Evolutionary conservation across 2,329 filamentous ascomycete genomes (phyloP), one percentile per base, ranked within the genome.

Genomic region (Ophiostoma triangulosporum): DNA sequence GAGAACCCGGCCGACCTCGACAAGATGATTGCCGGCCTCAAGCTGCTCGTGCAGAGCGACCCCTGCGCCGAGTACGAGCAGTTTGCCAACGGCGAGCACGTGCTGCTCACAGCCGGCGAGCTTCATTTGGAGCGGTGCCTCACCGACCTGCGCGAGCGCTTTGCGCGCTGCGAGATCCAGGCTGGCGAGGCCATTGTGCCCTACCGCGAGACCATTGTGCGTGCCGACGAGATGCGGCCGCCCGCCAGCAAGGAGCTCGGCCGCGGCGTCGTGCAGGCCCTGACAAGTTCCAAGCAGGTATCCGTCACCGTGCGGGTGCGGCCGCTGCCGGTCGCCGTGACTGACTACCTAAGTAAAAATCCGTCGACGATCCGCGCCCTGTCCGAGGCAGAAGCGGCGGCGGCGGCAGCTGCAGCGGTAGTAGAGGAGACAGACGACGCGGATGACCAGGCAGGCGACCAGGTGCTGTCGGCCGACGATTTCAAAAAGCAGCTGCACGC

Each of bases 1-100:
- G 83, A 82, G 53, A 94, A 93, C 66, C 93, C 93, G 0, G 83
- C 81, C 26, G 89, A 98, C 64, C 73, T 98, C 22, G 85, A 93
- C 65, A 96, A 94, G 70, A 94, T 98, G 90, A 89, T 98, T 54
- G 77, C 80, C 6, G 93, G 93, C 0, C 72, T 98, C 51, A 83
- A 83, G 57, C 72, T 98, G 17, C 79, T 98, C 1, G 90, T 95
- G 31, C 89, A 96, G 64, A 94, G 89, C 62, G 93, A 98, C 62
- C 91, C 93, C 0, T 97, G 93, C 62, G 93, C 91, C 14, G 84
- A 95, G 65, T 98, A 98, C 62, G 90, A 97, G 65, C 88, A 95
- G 50, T 84, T 97, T 51, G 78, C 84, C 54, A 96, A 84, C 60
- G 93, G 93, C 54, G 93, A 98, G 69, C 93, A 98, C 66, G 93